Evolutionary conservation across 345 rosid species (phyloP), one percentile per base, ranked within the genome.

Genomic region (Rhodomyrtus tomentosa): DNA sequence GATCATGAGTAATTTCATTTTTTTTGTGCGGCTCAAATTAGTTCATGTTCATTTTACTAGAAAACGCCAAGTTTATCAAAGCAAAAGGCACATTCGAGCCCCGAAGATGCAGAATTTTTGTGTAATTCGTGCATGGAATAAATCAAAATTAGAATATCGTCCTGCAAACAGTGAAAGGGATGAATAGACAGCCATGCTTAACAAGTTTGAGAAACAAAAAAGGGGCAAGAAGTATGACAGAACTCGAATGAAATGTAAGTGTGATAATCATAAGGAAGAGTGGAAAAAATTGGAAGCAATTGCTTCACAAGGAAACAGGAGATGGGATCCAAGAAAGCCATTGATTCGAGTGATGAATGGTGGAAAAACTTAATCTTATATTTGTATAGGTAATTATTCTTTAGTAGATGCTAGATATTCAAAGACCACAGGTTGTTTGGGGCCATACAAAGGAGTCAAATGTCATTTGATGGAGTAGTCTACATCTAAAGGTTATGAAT

Each of bases 371-470:
- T 56, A n/a, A 55, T 13, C 10, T 55, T 4, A 24, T 55, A 55
- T 10, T 55, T 24, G 11, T 55, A n/a, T 56, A 2, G 40, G 18
- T 56, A 56, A 56, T 1, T 56, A 5, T 56, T 56, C 12, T 56
- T 56, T 56, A n/a, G 6, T 2, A 56, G 3, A n/a, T 56, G 4
- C 6, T 27, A 6, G 0, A n/a, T 56, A 56, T 56, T n/a, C 0
- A 56, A 56, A 56, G n/a, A n/a, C 13, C 29, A n/a, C 1, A n/a
- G 12, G 12, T 56, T n/a, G 1, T 56, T 56, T n/a, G 32, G 36
- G 15, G 9, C 4, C 8, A 56, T n/a, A n/a, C 18, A n/a, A n/a
- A 56, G 0, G n/a, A n/a, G 18, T 56, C 0, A 0, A 0, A n/a
- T 56, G 6, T 56, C n/a, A 56, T n/a, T 13, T 56, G 9, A 1